phyloP scores from a whole-genome alignment of 2,329 filamentous ascomycete genomes.

The Monosporascus ibericus region DNA sequence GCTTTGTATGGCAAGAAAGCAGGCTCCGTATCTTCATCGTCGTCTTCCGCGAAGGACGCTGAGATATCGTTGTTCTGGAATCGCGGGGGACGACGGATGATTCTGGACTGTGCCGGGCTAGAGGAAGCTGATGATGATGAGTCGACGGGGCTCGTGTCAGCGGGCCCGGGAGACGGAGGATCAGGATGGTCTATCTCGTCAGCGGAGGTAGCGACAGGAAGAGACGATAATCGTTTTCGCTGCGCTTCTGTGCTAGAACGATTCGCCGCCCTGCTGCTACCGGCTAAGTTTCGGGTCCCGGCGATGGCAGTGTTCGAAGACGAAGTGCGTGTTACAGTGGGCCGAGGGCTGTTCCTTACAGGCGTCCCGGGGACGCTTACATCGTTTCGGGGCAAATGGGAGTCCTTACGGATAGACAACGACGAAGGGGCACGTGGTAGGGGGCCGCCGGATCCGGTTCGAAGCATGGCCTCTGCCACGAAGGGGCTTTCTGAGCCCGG shows the following conservation, averaged over 20 bases:
- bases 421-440: slow-evolving; percentile 43
- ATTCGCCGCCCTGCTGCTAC: slow-evolving; percentile 24
- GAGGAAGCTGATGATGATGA: slow-evolving; percentile 31
- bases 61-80: slow-evolving; percentile 35
- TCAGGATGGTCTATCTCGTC: slow-evolving; percentile 30
- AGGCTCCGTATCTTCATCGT: slow-evolving; percentile 49
- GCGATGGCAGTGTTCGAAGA: slow-evolving; percentile 39
- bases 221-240: slow-evolving; percentile 38
- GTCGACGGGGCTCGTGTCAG: slow-evolving; percentile 30
- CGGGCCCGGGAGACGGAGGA: slow-evolving; percentile 35
- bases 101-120: slow-evolving; percentile 50
- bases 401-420: slow-evolving; percentile 52
- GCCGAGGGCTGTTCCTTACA: slow-evolving; percentile 36
- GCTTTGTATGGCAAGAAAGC: slow-evolving; percentile 47
- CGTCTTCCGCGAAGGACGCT: slow-evolving; percentile 40
- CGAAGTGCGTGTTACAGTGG: slow-evolving; percentile 39
- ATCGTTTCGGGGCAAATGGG: slow-evolving; percentile 45
- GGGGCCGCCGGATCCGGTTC: slow-evolving; percentile 41
- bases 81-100: slow-evolving; percentile 53
- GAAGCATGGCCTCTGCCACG: slow-evolving; percentile 42
- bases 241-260: slow-evolving; percentile 24
- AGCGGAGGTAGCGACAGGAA: slow-evolving; percentile 31
- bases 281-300: slow-evolving; percentile 28
- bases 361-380: slow-evolving; percentile 37
- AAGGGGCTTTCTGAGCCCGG: slow-evolving; percentile 41